Conservation (phyloP, 768 basidiomycete genomes). For the Rhizopogon vulgaris region DNA sequence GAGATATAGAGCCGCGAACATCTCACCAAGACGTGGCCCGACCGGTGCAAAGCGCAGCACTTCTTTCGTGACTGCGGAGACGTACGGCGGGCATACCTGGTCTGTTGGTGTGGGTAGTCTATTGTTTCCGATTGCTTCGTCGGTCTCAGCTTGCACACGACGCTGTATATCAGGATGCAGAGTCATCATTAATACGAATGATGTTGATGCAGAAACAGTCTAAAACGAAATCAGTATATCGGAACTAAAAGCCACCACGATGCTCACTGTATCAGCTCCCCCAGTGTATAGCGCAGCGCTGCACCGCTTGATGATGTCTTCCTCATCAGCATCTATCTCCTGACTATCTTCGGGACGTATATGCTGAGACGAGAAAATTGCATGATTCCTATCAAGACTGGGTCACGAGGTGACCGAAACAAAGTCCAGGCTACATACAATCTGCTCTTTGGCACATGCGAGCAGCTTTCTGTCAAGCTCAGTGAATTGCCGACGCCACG, state of each 20-base stretch:
- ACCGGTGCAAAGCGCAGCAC: background rate
- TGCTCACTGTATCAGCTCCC: conserved; percentile 22
- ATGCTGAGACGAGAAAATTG: background rate
- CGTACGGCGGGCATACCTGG: conserved; percentile 35
- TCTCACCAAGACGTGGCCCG: background rate
- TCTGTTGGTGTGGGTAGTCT: conserved; percentile 36
- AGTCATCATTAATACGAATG: conserved; percentile 47
- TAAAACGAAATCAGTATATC: conserved; percentile 11
- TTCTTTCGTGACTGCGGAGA: conserved; percentile 24
- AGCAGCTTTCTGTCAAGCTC: background rate
- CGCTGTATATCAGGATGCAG: conserved; percentile 39
- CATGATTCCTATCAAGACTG: background rate
- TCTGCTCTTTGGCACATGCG: background rate
- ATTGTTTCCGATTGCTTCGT: conserved; percentile 34
- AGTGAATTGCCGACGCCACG: background rate
- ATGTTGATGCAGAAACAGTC: conserved; percentile 40
- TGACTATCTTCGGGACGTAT: background rate
- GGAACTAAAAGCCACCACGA: background rate
- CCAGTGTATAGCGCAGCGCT: conserved; percentile 11
- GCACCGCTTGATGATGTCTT: background rate
- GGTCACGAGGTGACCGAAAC: background rate
- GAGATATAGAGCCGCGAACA: background rate
- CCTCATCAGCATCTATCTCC: background rate
- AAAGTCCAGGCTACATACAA: background rate
- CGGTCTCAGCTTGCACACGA: conserved; percentile 45